These are phyloP conservation scores for Dissophora ornata DNA, from an alignment of 192 early-diverging fungal genomes.

Conservation along the genomic window DNA sequence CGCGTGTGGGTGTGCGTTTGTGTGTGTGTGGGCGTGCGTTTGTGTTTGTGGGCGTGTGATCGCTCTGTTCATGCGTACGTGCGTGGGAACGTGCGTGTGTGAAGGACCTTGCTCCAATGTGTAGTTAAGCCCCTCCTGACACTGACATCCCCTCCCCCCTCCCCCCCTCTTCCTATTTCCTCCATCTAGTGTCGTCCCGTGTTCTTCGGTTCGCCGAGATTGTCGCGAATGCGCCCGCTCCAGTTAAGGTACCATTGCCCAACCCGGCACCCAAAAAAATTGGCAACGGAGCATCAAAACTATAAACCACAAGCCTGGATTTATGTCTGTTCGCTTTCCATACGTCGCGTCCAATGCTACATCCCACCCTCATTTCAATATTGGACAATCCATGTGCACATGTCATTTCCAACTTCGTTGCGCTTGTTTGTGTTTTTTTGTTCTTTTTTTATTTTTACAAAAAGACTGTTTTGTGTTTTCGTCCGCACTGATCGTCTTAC, in stretches of 20 bases:
- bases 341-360: not conserved
- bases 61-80: not conserved
- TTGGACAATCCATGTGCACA: no score
- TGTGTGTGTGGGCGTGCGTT: not conserved
- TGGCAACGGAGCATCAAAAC: constrained; percentile 47
- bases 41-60: not conserved
- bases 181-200: constrained; percentile 60
- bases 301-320: constrained; percentile 27
- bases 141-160: not conserved
- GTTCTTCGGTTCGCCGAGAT: constrained; percentile 67
- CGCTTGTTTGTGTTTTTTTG: no score
- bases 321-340: not conserved
- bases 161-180: not conserved
- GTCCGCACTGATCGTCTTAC: no score
- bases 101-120: not conserved
- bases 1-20: not conserved
- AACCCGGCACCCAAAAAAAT: constrained; percentile 41
- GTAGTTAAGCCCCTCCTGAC: not conserved
- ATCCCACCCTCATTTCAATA: not conserved
- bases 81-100: not conserved
- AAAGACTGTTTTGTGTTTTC: no score
- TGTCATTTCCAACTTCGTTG: no score
- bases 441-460: no score
- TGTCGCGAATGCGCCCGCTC: constrained; percentile 57
- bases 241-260: constrained; percentile 50